Conservation (phyloP, 192 early-diverging fungal genomes). For the Rhizophlyctis rosea region DNA sequence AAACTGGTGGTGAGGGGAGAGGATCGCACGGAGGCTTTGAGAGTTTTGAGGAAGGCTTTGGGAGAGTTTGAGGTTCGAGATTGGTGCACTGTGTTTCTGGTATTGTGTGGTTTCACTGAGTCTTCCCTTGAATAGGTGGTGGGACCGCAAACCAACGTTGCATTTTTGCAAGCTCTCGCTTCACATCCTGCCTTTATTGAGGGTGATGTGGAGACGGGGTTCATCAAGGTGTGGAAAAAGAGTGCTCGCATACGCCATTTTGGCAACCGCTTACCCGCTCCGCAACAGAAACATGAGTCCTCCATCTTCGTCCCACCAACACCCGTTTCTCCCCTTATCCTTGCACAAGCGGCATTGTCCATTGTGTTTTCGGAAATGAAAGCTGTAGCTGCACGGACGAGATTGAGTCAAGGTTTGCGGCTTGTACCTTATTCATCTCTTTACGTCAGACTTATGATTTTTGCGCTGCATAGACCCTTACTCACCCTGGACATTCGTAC, state of each 20-base stretch:
- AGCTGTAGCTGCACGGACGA: background rate
- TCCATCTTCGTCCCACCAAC: conserved; percentile 54
- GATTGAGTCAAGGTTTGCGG: background rate
- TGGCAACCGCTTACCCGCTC: background rate
- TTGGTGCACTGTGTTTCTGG: background rate
- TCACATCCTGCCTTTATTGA: conserved; percentile 77
- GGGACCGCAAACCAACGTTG: conserved; percentile 90
- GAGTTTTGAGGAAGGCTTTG: conserved; percentile 75
- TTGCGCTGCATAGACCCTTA: conserved; percentile 1
- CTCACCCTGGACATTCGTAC: conserved; percentile 26
- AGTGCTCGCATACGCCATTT: background rate
- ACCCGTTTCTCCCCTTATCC: conserved; percentile 37
- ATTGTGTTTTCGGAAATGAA: conserved; percentile 36
- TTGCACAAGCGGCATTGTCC: conserved; percentile 69
- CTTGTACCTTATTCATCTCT: background rate
- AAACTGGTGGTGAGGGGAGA: conserved; percentile 86
- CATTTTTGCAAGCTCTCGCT: conserved; percentile 78
- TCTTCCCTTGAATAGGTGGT: conserved; percentile 67
- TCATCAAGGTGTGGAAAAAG: conserved; percentile 62
- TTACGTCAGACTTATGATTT: background rate
- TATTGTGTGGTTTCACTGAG: no score
- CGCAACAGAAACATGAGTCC: conserved; percentile 55
- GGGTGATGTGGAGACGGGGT: conserved; percentile 92
- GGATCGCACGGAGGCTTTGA: conserved; percentile 79
- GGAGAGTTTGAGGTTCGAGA: conserved; percentile 71